Evolutionary conservation across 257 asterid genomes (phyloP).

Genomic region (Solanum acaule): DNA sequence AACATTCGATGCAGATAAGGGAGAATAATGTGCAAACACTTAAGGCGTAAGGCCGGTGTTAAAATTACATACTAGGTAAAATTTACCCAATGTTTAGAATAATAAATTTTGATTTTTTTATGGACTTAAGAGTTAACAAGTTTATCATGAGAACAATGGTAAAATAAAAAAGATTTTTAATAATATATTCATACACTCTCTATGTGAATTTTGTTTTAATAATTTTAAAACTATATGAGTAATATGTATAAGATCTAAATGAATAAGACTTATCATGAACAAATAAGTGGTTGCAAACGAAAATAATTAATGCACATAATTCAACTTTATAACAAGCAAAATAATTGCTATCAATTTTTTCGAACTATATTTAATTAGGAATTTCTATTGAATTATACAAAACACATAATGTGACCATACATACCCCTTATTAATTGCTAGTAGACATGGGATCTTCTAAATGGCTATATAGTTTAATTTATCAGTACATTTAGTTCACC

Average conservation of each 20-base stretch:
- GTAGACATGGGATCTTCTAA: neutral
- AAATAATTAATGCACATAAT: neutral
- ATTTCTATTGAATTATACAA: neutral
- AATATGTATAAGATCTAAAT: neutral
- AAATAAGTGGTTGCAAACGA: neutral
- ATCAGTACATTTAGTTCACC: neutral
- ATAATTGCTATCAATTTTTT: neutral
- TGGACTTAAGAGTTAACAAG: neutral
- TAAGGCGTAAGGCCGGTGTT: neutral
- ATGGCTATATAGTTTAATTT: neutral
- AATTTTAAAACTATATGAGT: neutral
- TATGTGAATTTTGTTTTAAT: neutral
- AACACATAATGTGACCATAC: neutral
- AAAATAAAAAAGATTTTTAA: neutral
- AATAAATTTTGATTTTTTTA: neutral
- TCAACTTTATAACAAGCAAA: neutral
- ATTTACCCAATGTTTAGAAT: neutral
- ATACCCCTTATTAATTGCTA: neutral
- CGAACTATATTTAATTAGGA: neutral
- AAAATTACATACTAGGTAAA: neutral
- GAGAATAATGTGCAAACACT: neutral
- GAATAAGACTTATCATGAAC: neutral
- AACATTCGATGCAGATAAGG: no score
- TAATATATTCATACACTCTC: neutral
- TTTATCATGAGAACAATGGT: neutral